These are phyloP conservation scores for Chrysanthemum makinoi DNA, from an alignment of 129 eudicot species.

Conservation along the genomic window DNA sequence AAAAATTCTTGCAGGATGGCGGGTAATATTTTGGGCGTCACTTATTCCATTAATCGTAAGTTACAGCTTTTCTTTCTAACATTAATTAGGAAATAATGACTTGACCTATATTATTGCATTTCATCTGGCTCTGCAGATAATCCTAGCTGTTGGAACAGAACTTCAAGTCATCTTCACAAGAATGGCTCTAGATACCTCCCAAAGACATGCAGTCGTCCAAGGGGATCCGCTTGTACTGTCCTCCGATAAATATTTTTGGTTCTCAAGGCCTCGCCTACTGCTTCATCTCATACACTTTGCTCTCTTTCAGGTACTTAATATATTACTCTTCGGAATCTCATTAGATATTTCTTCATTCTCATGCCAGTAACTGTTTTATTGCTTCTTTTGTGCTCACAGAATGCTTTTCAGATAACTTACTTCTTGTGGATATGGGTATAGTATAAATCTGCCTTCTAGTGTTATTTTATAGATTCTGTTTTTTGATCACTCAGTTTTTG, in stretches of 20 bases:
- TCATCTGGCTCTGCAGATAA: slow-evolving; percentile 39
- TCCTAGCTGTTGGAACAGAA: slow-evolving; percentile 84
- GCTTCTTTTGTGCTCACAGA: slow-evolving; percentile 49
- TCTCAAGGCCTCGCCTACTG: slow-evolving; percentile 62
- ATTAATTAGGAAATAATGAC: not conserved
- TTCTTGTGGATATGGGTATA: slow-evolving; percentile 91
- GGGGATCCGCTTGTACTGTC: slow-evolving; percentile 92
- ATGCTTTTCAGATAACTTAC: slow-evolving; percentile 91
- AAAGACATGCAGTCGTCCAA: slow-evolving; percentile 79
- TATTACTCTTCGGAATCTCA: not conserved
- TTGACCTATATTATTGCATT: not conserved
- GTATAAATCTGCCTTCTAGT: not conserved
- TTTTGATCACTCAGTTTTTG: not conserved
- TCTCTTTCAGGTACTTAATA: slow-evolving; percentile 75
- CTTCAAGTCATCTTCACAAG: slow-evolving; percentile 73
- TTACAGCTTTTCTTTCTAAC: not conserved
- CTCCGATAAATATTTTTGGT: slow-evolving; percentile 84
- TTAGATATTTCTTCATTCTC: not conserved
- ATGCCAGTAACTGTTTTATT: slow-evolving; percentile 17
- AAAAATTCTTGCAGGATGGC: slow-evolving; percentile 56
- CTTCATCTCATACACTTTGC: slow-evolving; percentile 82
- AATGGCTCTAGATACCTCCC: slow-evolving; percentile 82
- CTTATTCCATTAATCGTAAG: slow-evolving; percentile 76
- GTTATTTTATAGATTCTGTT: not conserved
- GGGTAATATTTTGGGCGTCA: slow-evolving; percentile 86